Percentiles rank a stretch among this genome's conserved stretches.
These are phyloP conservation scores for Sphagnum fallax DNA, from an alignment of 228 moss, liverwort and hornwort species.

Conservation along the genomic window DNA sequence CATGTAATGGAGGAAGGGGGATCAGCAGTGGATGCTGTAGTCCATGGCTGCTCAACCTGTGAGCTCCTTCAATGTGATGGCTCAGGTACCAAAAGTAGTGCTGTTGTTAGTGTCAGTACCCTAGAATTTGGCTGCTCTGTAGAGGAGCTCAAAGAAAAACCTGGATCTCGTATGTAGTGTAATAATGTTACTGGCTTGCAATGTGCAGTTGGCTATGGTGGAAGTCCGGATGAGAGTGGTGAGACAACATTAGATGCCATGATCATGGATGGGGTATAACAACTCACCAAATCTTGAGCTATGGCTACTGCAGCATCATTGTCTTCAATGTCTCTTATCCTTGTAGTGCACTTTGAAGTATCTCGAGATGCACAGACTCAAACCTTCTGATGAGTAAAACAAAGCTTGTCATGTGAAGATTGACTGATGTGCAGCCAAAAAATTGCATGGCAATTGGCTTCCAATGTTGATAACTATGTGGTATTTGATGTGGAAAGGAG, in stretches of 20 bases:
- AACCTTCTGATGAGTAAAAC: neutral
- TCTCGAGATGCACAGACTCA: too few relatives aligned
- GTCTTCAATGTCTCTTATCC: neutral
- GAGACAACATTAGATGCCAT: slow-evolving; percentile 97
- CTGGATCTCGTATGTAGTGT: neutral
- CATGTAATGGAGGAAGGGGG: slow-evolving; percentile 49
- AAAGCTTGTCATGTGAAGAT: too few relatives aligned
- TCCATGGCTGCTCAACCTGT: slow-evolving; percentile 69
- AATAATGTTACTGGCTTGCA: neutral
- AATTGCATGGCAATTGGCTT: too few relatives aligned
- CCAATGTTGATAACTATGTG: too few relatives aligned
- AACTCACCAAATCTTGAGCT: neutral
- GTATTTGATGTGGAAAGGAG: slow-evolving; percentile 17
- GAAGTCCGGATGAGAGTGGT: slow-evolving; percentile 92
- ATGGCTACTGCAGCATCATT: neutral
- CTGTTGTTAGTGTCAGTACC: neutral
- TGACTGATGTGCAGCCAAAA: too few relatives aligned
- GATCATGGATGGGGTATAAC: slow-evolving; percentile 92
- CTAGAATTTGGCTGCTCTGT: neutral
- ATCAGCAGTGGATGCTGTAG: slow-evolving; percentile 74
- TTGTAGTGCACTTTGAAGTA: neutral
- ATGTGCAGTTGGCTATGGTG: slow-evolving; percentile 84
- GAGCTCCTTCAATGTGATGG: slow-evolving; percentile 75
- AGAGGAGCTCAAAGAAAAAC: neutral
- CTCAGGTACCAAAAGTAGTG: slow-evolving; percentile 35